A percentile compares a stretch with the other conserved stretches of the same genome.
Conservation (phyloP, 345 rosid species). For the Dimocarpus longan region DNA sequence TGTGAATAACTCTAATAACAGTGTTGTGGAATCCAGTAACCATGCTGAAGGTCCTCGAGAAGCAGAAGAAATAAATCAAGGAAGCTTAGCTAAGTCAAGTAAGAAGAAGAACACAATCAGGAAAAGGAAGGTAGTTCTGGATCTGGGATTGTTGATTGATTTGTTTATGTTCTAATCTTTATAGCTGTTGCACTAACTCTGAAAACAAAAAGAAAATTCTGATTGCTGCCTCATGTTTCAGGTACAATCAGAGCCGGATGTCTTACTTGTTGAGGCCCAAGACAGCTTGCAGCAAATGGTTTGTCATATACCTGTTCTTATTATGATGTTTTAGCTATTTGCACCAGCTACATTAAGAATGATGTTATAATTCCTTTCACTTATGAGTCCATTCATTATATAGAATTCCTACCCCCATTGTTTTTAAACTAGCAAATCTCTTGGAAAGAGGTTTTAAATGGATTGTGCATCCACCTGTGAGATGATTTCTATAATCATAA, state of each 20-base stretch:
- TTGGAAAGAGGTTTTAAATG: neutral
- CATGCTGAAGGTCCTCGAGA: slow-evolving; percentile 28
- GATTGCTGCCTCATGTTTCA: slow-evolving; percentile 23
- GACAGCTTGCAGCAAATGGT: slow-evolving; percentile 52
- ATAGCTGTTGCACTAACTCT: neutral
- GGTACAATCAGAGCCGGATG: slow-evolving; percentile 47
- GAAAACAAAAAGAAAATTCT: neutral
- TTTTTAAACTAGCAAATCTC: slow-evolving; percentile 1
- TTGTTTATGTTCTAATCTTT: neutral
- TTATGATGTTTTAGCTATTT: neutral
- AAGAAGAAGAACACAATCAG: slow-evolving; percentile 48
- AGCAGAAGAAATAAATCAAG: slow-evolving; percentile 42
- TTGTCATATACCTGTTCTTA: slow-evolving; percentile 17
- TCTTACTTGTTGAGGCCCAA: slow-evolving; percentile 40
- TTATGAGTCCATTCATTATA: neutral
- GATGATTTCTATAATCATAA: slow-evolving; percentile 4
- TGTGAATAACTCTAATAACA: slow-evolving; percentile 42
- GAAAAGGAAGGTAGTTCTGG: slow-evolving; percentile 48
- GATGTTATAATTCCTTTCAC: neutral
- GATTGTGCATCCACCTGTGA: neutral
- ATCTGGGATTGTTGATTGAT: slow-evolving; percentile 1
- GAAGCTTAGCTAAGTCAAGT: slow-evolving; percentile 32
- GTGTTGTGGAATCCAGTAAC: slow-evolving; percentile 34
- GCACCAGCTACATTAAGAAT: neutral
- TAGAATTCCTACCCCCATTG: neutral